Conservation (phyloP, 768 basidiomycete species). For the Lentinula aciculospora region DNA sequence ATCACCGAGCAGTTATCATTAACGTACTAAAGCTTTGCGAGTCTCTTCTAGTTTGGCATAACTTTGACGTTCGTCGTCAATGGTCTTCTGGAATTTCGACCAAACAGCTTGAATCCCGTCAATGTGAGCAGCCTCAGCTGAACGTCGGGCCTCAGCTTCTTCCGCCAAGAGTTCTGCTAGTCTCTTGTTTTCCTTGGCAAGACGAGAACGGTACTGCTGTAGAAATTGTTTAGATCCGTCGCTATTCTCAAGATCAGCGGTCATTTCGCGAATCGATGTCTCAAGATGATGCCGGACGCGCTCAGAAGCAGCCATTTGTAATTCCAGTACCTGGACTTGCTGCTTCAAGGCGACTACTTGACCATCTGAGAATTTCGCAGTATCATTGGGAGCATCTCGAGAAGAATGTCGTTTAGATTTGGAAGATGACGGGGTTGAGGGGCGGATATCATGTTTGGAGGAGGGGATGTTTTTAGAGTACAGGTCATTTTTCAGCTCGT, state of each 20-base stretch:
- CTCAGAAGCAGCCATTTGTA: constrained; percentile 64
- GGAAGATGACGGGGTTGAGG: constrained; percentile 36
- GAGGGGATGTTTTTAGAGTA: constrained; percentile 29
- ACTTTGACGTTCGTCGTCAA: constrained; percentile 53
- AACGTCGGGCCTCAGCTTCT: constrained; percentile 56
- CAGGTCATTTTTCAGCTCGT: constrained; percentile 49
- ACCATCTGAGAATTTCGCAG: constrained; percentile 35
- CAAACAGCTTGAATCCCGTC: constrained; percentile 63
- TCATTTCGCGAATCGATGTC: constrained; percentile 51
- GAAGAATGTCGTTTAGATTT: constrained; percentile 25
- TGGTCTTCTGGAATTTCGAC: constrained; percentile 57
- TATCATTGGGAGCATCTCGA: constrained; percentile 29
- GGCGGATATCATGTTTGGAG: constrained; percentile 37
- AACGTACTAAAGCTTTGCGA: constrained; percentile 58
- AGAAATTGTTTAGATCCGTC: constrained; percentile 64
- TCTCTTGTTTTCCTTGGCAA: constrained; percentile 52
- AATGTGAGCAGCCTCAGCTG: constrained; percentile 57
- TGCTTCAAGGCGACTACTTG: constrained; percentile 50
- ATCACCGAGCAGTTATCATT: not conserved
- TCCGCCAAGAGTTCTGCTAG: constrained; percentile 53
- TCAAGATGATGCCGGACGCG: constrained; percentile 64
- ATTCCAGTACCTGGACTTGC: constrained; percentile 62
- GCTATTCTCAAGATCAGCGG: constrained; percentile 53
- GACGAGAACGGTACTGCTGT: constrained; percentile 47
- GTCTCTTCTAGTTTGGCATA: constrained; percentile 66